A percentile compares a stretch with the other conserved stretches of the same genome.
Evolutionary conservation across 148 eudicot genomes (phyloP).

Genomic region (Fallopia convolvulus): DNA sequence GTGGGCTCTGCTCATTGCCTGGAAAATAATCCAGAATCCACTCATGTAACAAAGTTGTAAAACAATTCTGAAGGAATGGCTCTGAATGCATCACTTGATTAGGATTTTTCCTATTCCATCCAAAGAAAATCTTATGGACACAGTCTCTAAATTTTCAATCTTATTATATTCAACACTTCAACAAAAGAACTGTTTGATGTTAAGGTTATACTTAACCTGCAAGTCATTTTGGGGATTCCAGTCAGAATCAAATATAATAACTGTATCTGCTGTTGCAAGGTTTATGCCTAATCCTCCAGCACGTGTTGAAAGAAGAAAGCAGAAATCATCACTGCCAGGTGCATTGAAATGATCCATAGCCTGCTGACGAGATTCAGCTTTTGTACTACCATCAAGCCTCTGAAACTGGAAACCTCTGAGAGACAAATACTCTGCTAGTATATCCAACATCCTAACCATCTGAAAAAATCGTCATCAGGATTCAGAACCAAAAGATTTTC

Average conservation of each 20-base stretch:
- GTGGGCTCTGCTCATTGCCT: conserved; percentile 99
- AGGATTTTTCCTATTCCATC: background rate
- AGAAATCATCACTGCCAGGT: conserved; percentile 98
- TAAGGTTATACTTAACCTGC: conserved; percentile 44
- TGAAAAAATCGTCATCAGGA: conserved; percentile 25
- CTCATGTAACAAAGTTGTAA: background rate
- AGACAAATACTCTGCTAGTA: conserved; percentile 92
- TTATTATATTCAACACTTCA: background rate
- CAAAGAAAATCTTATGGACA: background rate
- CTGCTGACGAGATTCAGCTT: conserved; percentile 92
- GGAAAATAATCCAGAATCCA: conserved; percentile 1
- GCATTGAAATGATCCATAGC: conserved; percentile 99
- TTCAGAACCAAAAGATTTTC: background rate
- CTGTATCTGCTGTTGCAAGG: conserved; percentile 98
- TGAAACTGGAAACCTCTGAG: conserved; percentile 92
- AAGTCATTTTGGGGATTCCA: conserved; percentile 99
- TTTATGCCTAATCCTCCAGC: conserved; percentile 99
- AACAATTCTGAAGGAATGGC: background rate
- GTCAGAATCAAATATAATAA: conserved; percentile 97
- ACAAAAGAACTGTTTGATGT: background rate
- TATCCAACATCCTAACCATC: conserved; percentile 99
- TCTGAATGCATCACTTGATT: background rate
- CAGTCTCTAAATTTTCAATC: background rate
- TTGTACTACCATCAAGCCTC: conserved; percentile 97
- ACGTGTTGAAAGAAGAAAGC: conserved; percentile 98